phyloP scores from a whole-genome alignment of 1,139 yeast genomes.

The Diutina pseudorugosa region DNA sequence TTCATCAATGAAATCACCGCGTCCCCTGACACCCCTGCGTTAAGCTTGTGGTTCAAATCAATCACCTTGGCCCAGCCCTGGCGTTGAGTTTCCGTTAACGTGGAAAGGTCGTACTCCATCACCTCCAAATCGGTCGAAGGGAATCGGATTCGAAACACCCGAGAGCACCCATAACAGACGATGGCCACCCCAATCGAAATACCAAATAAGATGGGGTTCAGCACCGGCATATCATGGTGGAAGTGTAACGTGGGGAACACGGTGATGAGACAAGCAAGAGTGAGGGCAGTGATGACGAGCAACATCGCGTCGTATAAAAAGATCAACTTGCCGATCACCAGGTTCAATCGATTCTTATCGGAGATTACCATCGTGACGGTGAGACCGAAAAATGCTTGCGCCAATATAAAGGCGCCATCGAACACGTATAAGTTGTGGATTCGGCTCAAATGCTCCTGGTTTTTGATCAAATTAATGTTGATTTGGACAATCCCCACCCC shows the following conservation, averaged over 20 bases:
- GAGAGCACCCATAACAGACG: not conserved
- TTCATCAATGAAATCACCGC: constrained; percentile 25
- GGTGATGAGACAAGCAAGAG: not conserved
- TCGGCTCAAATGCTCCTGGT: not conserved
- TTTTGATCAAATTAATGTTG: not conserved
- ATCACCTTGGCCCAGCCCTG: constrained; percentile 26
- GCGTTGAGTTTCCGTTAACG: constrained; percentile 17
- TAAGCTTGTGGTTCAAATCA: constrained; percentile 17
- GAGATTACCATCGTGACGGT: not conserved
- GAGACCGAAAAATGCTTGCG: not conserved
- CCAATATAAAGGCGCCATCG: constrained; percentile 2
- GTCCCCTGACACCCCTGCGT: constrained; percentile 26
- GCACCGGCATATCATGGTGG: not conserved
- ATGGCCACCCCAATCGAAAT: not conserved
- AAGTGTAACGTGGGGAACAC: not conserved
- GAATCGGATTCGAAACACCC: not conserved
- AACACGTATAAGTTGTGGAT: constrained; percentile 1
- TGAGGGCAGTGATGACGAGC: constrained; percentile 1
- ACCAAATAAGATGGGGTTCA: constrained; percentile 3
- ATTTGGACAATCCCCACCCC: not conserved
- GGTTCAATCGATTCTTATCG: constrained; percentile 2
- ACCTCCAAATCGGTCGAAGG: constrained; percentile 13
- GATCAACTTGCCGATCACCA: not conserved
- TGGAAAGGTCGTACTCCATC: constrained; percentile 19
- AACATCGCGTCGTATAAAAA: not conserved